phyloP scores from a whole-genome alignment of 371 early-diverging fungal genomes.

The Circinella minor region DNA sequence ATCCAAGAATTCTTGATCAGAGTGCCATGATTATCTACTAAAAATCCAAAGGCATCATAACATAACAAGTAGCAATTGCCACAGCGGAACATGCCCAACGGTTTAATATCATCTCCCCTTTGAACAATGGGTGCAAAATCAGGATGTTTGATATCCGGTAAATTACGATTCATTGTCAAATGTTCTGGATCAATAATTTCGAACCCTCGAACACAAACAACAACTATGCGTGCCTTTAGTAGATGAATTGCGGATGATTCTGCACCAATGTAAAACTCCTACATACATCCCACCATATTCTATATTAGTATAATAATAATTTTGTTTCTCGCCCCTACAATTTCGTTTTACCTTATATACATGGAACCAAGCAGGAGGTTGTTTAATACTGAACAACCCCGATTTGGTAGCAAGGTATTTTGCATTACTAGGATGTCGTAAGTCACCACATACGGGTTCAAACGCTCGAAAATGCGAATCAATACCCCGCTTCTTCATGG shows the following conservation, averaged over 20 bases:
- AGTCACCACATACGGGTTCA: conserved; percentile 66
- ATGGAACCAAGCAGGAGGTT: conserved; percentile 54
- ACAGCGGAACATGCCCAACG: conserved; percentile 81
- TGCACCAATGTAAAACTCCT: conserved; percentile 91
- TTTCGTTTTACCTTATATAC: conserved; percentile 57
- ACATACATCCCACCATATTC: background rate
- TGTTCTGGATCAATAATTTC: conserved; percentile 88
- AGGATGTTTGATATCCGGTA: conserved; percentile 33
- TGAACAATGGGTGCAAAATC: conserved; percentile 22
- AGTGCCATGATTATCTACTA: conserved; percentile 69
- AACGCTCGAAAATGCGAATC: conserved; percentile 72
- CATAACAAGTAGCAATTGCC: conserved; percentile 76
- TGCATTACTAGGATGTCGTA: conserved; percentile 56
- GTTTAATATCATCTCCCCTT: conserved; percentile 43
- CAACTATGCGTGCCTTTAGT: conserved; percentile 79
- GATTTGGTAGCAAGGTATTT: conserved; percentile 46
- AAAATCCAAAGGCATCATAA: conserved; percentile 88
- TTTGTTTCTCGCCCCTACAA: no score
- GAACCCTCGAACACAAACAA: conserved; percentile 90
- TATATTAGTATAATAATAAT: background rate
- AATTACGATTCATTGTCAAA: conserved; percentile 56
- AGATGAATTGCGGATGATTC: conserved; percentile 83
- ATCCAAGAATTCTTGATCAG: conserved; percentile 25
- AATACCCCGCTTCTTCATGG: conserved; percentile 50
- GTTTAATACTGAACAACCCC: conserved; percentile 52